Evolutionary conservation across 2,329 filamentous ascomycete genomes (phyloP).

Genomic region (Nemania sp.): DNA sequence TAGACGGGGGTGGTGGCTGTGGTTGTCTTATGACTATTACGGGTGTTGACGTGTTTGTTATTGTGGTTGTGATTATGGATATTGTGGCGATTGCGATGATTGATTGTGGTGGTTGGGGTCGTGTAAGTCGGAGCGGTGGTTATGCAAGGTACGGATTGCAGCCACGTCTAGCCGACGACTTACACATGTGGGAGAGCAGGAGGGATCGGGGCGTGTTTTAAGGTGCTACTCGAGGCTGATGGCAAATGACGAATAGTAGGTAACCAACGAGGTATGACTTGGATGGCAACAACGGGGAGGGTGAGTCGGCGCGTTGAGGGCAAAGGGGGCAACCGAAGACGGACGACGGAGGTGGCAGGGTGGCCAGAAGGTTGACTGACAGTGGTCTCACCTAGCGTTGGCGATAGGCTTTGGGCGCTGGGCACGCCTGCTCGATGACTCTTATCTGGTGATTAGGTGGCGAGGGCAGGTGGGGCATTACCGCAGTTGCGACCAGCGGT

Average conservation of each 20-base stretch:
- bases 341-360: constrained; percentile 32
- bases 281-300: constrained; percentile 9
- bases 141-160: constrained; percentile 44
- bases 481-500: constrained; percentile 23
- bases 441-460: constrained; percentile 42
- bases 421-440: constrained; percentile 42
- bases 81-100: too few relatives aligned
- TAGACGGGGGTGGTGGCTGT: too few relatives aligned
- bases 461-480: constrained; percentile 41
- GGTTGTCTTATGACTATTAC: too few relatives aligned
- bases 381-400: constrained; percentile 30
- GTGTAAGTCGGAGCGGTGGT: constrained; percentile 22
- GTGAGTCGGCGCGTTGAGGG: constrained; percentile 34
- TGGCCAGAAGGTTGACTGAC: constrained; percentile 33
- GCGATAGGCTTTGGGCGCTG: constrained; percentile 32
- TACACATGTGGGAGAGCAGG: constrained; percentile 30
- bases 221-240: constrained; percentile 28
- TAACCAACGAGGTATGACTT: constrained; percentile 28
- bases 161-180: constrained; percentile 35
- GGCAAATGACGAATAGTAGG: constrained; percentile 30
- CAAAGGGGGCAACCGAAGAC: constrained; percentile 34
- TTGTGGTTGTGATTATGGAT: background rate
- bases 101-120: background rate
- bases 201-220: constrained; percentile 34
- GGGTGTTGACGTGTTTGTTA: too few relatives aligned